A percentile compares a stretch with the other conserved stretches of the same genome.
phyloP scores from a whole-genome alignment of 2,329 filamentous ascomycete species.

The Monilinia fructigena region DNA sequence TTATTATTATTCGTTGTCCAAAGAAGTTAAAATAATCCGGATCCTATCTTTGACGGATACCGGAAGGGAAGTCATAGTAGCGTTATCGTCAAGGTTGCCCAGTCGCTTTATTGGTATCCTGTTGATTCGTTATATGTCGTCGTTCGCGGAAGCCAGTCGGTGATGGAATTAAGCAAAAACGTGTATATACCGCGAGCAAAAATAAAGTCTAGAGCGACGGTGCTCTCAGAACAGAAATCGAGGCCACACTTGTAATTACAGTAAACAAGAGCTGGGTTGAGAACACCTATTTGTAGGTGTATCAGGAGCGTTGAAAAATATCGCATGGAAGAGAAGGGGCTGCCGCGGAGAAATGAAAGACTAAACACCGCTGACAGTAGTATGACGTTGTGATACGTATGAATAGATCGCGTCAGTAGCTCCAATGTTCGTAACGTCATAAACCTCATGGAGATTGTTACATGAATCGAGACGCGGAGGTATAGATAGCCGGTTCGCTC shows the following conservation, averaged over 20 bases:
- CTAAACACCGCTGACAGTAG: slow-evolving; percentile 27
- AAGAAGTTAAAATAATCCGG: slow-evolving; percentile 22
- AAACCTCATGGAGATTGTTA: slow-evolving; percentile 26
- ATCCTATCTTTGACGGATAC: slow-evolving; percentile 21
- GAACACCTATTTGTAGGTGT: neutral
- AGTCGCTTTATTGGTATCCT: slow-evolving; percentile 41
- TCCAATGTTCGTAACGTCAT: slow-evolving; percentile 39
- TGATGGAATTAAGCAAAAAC: slow-evolving; percentile 16
- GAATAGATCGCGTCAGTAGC: slow-evolving; percentile 27
- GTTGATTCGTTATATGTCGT: slow-evolving; percentile 33
- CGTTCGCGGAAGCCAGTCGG: slow-evolving; percentile 31
- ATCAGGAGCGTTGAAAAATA: slow-evolving; percentile 2
- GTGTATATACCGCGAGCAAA: slow-evolving; percentile 22
- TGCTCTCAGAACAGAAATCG: slow-evolving; percentile 13
- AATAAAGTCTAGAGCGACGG: slow-evolving; percentile 11
- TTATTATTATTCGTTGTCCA: slow-evolving; percentile 22
- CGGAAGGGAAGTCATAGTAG: slow-evolving; percentile 36
- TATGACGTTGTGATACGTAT: slow-evolving; percentile 27
- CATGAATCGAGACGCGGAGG: slow-evolving; percentile 24
- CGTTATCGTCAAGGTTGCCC: slow-evolving; percentile 41
- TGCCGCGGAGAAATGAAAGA: slow-evolving; percentile 21
- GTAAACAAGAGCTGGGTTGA: slow-evolving; percentile 19
- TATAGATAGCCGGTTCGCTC: slow-evolving; percentile 37
- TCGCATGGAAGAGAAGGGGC: slow-evolving; percentile 8
- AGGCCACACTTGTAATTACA: slow-evolving; percentile 22